Evolutionary conservation across 768 basidiomycete genomes (phyloP), one percentile per base, ranked within the genome.

Genomic region (Rhodosporidiobolus sp.): DNA sequence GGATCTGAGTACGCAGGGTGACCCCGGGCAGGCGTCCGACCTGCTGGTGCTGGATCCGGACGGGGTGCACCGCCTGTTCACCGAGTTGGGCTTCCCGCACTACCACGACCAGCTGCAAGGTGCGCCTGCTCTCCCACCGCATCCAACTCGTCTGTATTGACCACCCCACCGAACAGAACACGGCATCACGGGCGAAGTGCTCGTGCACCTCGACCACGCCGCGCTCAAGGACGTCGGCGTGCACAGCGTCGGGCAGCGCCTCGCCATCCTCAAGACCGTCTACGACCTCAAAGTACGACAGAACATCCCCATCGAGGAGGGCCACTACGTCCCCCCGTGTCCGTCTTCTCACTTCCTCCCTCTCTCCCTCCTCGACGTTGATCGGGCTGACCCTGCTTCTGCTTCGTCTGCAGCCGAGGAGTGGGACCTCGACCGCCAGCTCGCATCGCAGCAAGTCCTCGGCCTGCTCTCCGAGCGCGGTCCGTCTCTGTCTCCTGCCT

Each of bases 271-370:
- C 80, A 94, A 93, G 81, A 89, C 90, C 59, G 88, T 97, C 68
- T 98, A 96, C 83, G 87, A 87, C 64, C 83, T 91, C 77, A 99
- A 99, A 84, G 82, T 94, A 63, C 87, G 87, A 2, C 86, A 94
- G 78, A 88, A 88, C 73, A 84, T 99, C 63, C 87, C 90, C 49
- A 88, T 94, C 76, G 91, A 92, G 69, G 83, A 89, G 50, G 89
- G 90, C 73, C 86, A 91, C 77, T 96, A 92, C 80, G 86, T 94
- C 22, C 93, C 94, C 16, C 91, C 92, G 68, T 94, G 93, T 92
- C 79, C 28, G 64, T 63, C 26, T 20, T 28, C 20, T 30, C 32
- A 32, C 3, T 34, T 7, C 24, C 12, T 26, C 10, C 34, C 24
- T 10, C 24, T 53, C 20, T 2, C 22, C 12, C 50, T 64, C 34